Evolutionary conservation across 352 stramenopile genomes (phyloP), one percentile per base, ranked within the genome.

Genomic region (Pythium sukuiense): DNA sequence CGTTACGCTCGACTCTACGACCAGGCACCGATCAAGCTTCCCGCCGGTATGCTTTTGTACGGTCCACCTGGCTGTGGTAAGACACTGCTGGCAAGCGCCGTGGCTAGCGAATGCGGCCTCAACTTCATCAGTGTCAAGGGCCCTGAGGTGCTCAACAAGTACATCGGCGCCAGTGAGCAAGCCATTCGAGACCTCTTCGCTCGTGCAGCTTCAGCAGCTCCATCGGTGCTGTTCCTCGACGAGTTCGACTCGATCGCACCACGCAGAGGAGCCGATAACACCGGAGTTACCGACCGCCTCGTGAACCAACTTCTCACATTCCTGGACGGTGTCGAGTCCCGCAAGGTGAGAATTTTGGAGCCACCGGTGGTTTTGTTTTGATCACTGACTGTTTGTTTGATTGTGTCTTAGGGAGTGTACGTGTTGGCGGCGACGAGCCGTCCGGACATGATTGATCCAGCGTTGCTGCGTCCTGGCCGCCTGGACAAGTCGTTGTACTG

Each of bases 231-330:
- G 8, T 96, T 96, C 48, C 69, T 96, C 6, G 87, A 96, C 59
- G 87, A 99, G 65, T 98, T 99, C 59, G 96, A 99, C 60, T 95
- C 96, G 12, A 89, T 99, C 43, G 96, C 96, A 32, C 96, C 96
- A n/a, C 87, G 90, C 11, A 88, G 96, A 61, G 96, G 96, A 39
- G 85, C 85, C 13, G 87, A 98, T 67, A 93, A 97, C 70, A 98
- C 93, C 8, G 95, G 96, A 30, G 96, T 99, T 33, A 99, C 96
- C 0, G 97, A 99, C 71, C 83, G 97, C 24, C 92, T 99, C 29
- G 97, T 99, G 50, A 99, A 99, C 70, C 97, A 99, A 63, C 77
- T 99, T 52, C 86, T 99, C 0, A 99, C 97, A 0, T 98, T 99
- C 69, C 72, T 99, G 50, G 97, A 99, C 79, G 97, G 97, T 43